phyloP scores from a whole-genome alignment of 331 rosid genomes.

The Telfairia occidentalis region DNA sequence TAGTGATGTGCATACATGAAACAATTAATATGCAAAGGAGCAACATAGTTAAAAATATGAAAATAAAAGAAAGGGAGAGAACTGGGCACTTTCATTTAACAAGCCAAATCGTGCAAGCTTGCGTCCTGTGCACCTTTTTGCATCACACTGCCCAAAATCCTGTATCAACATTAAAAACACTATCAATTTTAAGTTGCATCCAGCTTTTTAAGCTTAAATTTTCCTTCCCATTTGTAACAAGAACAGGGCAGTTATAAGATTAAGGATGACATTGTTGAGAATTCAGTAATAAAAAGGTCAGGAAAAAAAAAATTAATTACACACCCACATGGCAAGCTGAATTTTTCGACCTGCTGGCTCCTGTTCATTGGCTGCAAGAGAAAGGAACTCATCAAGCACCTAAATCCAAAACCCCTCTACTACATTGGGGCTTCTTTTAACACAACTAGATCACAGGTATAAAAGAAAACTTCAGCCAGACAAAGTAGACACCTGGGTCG shows the following conservation, averaged over 20 bases:
- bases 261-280: not conserved
- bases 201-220: not conserved
- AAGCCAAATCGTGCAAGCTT: conserved; percentile 77
- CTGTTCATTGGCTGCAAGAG: conserved; percentile 33
- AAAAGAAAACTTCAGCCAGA: not conserved
- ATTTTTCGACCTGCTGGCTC: conserved; percentile 39
- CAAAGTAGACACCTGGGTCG: conserved; percentile 37
- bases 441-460: not conserved
- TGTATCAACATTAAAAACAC: conserved; percentile 26
- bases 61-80: conserved; percentile 6
- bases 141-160: conserved; percentile 96
- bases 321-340: conserved; percentile 94
- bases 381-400: not conserved
- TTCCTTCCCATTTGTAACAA: not conserved
- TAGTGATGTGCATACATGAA: not conserved
- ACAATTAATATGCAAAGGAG: not conserved
- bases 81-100: conserved; percentile 50
- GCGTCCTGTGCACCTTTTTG: conserved; percentile 90
- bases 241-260: not conserved
- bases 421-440: not conserved
- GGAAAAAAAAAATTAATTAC: conserved; percentile 1
- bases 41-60: not conserved
- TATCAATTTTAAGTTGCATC: not conserved
- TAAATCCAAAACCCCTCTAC: not conserved
- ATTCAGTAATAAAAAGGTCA: not conserved